Evolutionary conservation across 495 filamentous ascomycete genomes (phyloP).

Genomic region (Halenospora varia): DNA sequence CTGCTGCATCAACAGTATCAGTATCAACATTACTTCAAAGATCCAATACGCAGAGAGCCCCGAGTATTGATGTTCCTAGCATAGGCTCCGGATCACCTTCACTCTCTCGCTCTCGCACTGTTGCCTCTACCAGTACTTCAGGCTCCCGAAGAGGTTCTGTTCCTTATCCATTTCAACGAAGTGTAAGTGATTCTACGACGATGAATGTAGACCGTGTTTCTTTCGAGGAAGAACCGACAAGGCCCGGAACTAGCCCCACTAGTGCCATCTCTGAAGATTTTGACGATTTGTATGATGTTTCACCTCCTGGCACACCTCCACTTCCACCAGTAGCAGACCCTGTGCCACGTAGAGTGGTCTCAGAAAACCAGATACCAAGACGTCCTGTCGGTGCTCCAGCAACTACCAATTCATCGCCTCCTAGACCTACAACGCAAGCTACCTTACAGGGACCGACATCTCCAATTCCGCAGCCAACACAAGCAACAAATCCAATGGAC

Average conservation of each 20-base stretch:
- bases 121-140: constrained; percentile 17
- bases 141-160: constrained; percentile 13
- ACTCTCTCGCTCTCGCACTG: constrained; percentile 18
- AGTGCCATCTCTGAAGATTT: constrained; percentile 7
- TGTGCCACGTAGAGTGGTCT: constrained; percentile 1
- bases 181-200: constrained; percentile 21
- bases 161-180: constrained; percentile 14
- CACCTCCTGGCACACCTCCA: constrained; percentile 45
- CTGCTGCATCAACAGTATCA: no score
- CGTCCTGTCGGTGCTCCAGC: constrained; percentile 20
- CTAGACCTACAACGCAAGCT: constrained; percentile 8
- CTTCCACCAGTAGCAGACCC: neutral
- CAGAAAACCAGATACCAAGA: constrained; percentile 26
- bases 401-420: neutral
- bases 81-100: constrained; percentile 8
- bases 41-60: constrained; percentile 12
- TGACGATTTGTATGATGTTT: constrained; percentile 52
- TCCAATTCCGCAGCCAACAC: constrained; percentile 12
- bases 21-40: constrained; percentile 14
- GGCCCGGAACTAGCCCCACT: constrained; percentile 10
- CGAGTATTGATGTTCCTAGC: constrained; percentile 14
- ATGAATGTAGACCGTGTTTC: constrained; percentile 19
- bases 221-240: constrained; percentile 10
- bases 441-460: constrained; percentile 17
- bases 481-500: neutral